Evolutionary conservation across 1,284 basidiomycete species (phyloP), one percentile per base, ranked within the genome.

Genomic region (Leccinum pallidistipes): DNA sequence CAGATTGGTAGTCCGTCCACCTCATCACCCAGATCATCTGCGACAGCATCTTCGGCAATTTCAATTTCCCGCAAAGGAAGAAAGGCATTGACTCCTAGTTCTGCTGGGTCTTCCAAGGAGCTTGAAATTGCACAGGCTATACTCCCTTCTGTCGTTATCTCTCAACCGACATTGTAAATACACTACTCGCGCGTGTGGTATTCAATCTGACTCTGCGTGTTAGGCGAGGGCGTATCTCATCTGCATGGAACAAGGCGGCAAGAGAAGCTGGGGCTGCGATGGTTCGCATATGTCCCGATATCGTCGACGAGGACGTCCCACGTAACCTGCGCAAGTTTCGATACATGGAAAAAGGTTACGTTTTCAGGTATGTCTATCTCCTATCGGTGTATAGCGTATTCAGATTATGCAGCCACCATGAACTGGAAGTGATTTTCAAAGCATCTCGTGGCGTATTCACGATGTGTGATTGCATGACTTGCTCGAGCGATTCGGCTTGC

Each of bases 311-410:
- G 38, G 74, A 78, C 14, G 64, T 82, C 2, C 86, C 85, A 0
- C 69, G 65, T 2, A 66, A 82, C 10, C 69, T 77, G 2, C 65
- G 71, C 0, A 68, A 66, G 18, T 87, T 88, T 60, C 63, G 63
- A 56, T 88, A 87, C 67, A 62, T 84, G 14, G 86, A 88, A 66
- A 73, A 72, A 36, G 75, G 76, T 10, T 88, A 87, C 56, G 61
- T 72, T 18, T 81, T 79, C 81, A 81, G 67, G 56, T 83, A 62
- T 16, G 59, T 61, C 40, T 14, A 3, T 27, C 3, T 40, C 18
- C 52, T 43, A 3, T 14, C 7, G 24, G 29, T 31, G 43, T 53
- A 54, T 32, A 11, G 16, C 21, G 24, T 55, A n/a, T 60, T 65
- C 54, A 61, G 53, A 38, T 57, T 24, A n/a, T 50, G 27, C 51